phyloP scores from a whole-genome alignment of 257 asterid genomes.

The Ophiorrhiza pumila region DNA sequence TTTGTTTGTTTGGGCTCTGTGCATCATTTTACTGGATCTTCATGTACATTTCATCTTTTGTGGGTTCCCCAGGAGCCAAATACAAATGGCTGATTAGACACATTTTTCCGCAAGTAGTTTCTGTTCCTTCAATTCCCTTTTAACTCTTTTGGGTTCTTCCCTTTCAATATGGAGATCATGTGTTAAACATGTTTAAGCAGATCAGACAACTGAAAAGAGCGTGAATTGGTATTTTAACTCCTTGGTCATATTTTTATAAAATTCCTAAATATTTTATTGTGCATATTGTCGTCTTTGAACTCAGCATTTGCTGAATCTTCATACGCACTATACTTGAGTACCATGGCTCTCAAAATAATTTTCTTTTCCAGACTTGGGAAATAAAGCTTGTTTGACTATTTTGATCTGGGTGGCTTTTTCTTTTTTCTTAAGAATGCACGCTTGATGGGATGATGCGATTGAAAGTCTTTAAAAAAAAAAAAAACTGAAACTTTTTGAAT shows the following conservation, averaged over 20 bases:
- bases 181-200: neutral
- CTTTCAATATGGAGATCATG: neutral
- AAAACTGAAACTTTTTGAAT: conserved; percentile 8
- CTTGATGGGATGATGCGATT: neutral
- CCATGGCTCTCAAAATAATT: neutral
- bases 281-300: neutral
- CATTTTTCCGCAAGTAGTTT: neutral
- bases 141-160: neutral
- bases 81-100: too few relatives aligned
- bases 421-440: neutral
- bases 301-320: neutral
- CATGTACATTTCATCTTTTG: neutral
- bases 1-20: neutral
- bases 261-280: neutral
- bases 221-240: neutral
- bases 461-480: neutral
- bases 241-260: neutral
- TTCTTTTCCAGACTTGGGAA: neutral
- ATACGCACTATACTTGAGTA: neutral
- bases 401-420: neutral
- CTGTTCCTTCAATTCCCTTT: neutral
- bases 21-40: neutral
- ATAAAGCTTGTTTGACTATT: neutral
- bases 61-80: neutral
- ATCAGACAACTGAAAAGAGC: neutral